Percentiles rank a stretch among this genome's conserved stretches.
Evolutionary conservation across 1,284 basidiomycete genomes (phyloP).

Genomic region (Trichosporon ovoides): DNA sequence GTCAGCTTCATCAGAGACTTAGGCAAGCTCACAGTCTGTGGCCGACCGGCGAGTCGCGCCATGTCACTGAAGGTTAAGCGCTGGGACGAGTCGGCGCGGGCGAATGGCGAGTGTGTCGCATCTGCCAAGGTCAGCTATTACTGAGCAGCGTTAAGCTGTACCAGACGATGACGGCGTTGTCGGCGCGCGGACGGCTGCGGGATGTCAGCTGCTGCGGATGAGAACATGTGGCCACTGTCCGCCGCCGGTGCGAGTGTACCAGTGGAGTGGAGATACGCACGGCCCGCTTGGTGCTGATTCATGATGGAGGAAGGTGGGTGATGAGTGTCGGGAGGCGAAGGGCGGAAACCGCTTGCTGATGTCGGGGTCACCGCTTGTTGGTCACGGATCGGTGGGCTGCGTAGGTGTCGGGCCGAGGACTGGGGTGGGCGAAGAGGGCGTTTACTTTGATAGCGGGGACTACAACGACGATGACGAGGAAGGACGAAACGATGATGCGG

Average conservation of each 20-base stretch:
- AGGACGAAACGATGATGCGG: too few relatives aligned
- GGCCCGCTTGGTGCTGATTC: constrained; percentile 11
- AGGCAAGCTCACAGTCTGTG: constrained; percentile 66
- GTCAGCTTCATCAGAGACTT: neutral
- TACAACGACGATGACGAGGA: too few relatives aligned
- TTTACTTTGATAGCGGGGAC: too few relatives aligned
- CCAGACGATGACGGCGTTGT: neutral
- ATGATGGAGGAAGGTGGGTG: constrained; percentile 4
- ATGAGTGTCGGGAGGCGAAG: too few relatives aligned
- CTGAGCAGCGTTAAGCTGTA: neutral
- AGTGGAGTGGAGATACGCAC: constrained; percentile 5
- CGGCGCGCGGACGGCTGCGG: neutral
- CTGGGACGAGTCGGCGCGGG: constrained; percentile 50
- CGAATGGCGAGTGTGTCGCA: constrained; percentile 64
- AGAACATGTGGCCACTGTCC: too few relatives aligned
- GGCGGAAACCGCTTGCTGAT: too few relatives aligned
- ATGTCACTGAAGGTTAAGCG: constrained; percentile 63
- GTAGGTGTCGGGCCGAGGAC: too few relatives aligned
- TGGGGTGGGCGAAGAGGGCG: too few relatives aligned
- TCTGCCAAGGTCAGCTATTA: constrained; percentile 29
- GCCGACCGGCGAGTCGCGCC: constrained; percentile 59
- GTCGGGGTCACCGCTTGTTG: too few relatives aligned
- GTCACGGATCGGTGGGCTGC: too few relatives aligned
- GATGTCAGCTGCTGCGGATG: too few relatives aligned
- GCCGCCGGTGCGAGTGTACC: too few relatives aligned